Conservation (phyloP, 2,329 filamentous ascomycete species). For the Pseudocercospora pini-densiflorae region DNA sequence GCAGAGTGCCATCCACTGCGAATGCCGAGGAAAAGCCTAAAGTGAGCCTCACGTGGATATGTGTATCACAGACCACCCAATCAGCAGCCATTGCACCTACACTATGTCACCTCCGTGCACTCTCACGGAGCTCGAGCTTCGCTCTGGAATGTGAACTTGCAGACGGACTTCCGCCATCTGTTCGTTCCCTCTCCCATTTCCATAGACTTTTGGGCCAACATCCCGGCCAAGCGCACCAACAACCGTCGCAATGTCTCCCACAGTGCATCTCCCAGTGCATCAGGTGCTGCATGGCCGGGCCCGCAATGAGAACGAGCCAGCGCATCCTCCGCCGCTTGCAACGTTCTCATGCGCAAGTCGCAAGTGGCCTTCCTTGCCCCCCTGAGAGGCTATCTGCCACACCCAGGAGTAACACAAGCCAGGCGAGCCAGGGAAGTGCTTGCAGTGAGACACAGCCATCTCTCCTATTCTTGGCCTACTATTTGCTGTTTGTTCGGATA, state of each 20-base stretch:
- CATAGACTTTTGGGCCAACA: background rate
- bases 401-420: slow-evolving; percentile 27
- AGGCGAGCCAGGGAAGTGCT: background rate
- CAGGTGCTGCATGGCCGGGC: slow-evolving; percentile 6
- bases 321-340: slow-evolving; percentile 22
- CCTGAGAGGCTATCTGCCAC: slow-evolving; percentile 33
- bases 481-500: slow-evolving; percentile 23
- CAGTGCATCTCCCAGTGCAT: slow-evolving; percentile 3
- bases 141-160: slow-evolving; percentile 17
- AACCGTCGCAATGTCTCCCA: slow-evolving; percentile 9
- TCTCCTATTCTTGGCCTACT: slow-evolving; percentile 23
- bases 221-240: slow-evolving; percentile 10
- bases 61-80: background rate
- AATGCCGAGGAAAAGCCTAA: background rate
- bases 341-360: slow-evolving; percentile 20
- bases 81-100: background rate
- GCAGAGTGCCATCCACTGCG: background rate
- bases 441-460: slow-evolving; percentile 30
- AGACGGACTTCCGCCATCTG: background rate
- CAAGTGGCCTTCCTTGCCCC: slow-evolving; percentile 25
- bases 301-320: slow-evolving; percentile 15
- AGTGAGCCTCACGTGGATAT: background rate
- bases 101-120: background rate
- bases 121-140: background rate
- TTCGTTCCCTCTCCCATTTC: background rate